These are phyloP conservation scores for Pseudoperonospora humuli DNA, from an alignment of 352 stramenopile genomes.

Conservation along the genomic window DNA sequence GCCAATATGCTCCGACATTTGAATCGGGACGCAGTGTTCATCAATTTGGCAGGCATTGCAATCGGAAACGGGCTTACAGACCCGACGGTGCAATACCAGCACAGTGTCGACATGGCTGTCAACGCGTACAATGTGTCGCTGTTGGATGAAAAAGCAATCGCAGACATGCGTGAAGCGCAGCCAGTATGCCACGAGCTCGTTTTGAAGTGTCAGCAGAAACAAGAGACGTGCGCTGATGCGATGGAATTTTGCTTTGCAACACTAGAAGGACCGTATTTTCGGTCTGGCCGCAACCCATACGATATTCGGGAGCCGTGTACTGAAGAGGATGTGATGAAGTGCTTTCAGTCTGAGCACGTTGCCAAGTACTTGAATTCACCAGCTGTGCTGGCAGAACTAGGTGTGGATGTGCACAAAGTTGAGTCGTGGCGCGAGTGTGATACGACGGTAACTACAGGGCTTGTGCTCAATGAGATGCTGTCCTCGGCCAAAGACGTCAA, in stretches of 20 bases:
- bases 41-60: slow-evolving; percentile 51
- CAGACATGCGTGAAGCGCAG: slow-evolving; percentile 44
- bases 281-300: slow-evolving; percentile 56
- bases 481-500: slow-evolving; percentile 86
- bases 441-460: slow-evolving; percentile 86
- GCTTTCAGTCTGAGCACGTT: slow-evolving; percentile 64
- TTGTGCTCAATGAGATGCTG: slow-evolving; percentile 91
- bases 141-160: slow-evolving; percentile 30
- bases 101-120: slow-evolving; percentile 60
- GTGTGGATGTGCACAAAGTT: slow-evolving; percentile 37
- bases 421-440: slow-evolving; percentile 90
- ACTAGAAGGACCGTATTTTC: slow-evolving; percentile 42
- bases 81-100: slow-evolving; percentile 51
- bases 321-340: slow-evolving; percentile 47
- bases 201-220: slow-evolving; percentile 40
- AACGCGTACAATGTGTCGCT: slow-evolving; percentile 72
- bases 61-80: slow-evolving; percentile 74
- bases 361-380: slow-evolving; percentile 64
- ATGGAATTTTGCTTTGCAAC: slow-evolving; percentile 50
- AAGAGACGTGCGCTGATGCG: slow-evolving; percentile 32
- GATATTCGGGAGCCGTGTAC: slow-evolving; percentile 57
- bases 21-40: slow-evolving; percentile 15
- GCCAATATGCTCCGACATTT: slow-evolving; percentile 28
- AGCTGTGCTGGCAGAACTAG: slow-evolving; percentile 23
- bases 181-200: slow-evolving; percentile 53